Evolutionary conservation across 345 rosid species (phyloP).

Genomic region (Isatis tinctoria): DNA sequence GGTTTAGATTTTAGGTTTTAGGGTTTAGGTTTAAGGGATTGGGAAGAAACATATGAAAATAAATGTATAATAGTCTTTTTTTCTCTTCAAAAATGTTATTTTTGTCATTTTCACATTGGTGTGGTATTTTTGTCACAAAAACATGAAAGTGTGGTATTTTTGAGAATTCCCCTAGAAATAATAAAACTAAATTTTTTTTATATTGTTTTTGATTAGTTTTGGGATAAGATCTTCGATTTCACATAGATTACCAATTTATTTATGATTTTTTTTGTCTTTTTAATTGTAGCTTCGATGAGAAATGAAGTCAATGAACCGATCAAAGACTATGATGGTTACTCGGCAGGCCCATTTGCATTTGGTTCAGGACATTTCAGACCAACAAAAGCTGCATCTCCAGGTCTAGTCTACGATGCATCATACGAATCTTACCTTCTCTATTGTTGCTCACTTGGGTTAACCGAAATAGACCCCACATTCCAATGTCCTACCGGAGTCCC

Average conservation of each 20-base stretch:
- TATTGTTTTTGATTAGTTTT: neutral
- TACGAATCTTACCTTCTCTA: slow-evolving; percentile 46
- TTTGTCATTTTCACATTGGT: too few relatives aligned
- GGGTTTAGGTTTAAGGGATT: too few relatives aligned
- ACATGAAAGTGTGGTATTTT: too few relatives aligned
- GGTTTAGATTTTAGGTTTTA: too few relatives aligned
- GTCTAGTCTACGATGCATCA: slow-evolving; percentile 61
- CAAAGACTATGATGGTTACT: slow-evolving; percentile 31
- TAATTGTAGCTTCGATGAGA: slow-evolving; percentile 39
- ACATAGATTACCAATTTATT: neutral
- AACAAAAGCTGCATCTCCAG: slow-evolving; percentile 54
- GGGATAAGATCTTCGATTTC: neutral
- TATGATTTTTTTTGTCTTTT: neutral
- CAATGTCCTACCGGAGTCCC: slow-evolving; percentile 38
- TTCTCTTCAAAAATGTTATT: too few relatives aligned
- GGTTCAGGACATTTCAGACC: slow-evolving; percentile 66
- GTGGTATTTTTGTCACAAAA: too few relatives aligned
- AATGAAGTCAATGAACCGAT: slow-evolving; percentile 42
- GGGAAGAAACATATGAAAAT: too few relatives aligned
- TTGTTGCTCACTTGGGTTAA: slow-evolving; percentile 39
- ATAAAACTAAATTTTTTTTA: too few relatives aligned
- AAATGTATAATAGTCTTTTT: too few relatives aligned
- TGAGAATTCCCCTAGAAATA: too few relatives aligned
- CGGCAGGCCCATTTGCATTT: slow-evolving; percentile 45
- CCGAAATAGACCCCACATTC: slow-evolving; percentile 8